Conservation (phyloP, 768 basidiomycete genomes). For the Tricholoma flavovirens region DNA sequence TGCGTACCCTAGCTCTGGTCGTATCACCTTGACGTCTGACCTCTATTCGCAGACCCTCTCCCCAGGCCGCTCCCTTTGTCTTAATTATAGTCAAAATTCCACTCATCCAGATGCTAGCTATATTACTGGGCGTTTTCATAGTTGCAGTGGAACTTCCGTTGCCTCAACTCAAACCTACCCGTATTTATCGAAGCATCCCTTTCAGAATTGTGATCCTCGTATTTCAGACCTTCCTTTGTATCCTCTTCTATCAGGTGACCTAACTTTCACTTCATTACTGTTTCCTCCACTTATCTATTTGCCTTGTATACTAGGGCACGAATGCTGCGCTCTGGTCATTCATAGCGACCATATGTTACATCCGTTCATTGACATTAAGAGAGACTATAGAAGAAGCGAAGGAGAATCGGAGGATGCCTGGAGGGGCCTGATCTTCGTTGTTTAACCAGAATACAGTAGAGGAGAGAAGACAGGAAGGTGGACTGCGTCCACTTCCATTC, state of each 20-base stretch:
- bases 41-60: slow-evolving; percentile 45
- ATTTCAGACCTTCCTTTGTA: slow-evolving; percentile 54
- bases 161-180: slow-evolving; percentile 46
- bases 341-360: slow-evolving; percentile 64
- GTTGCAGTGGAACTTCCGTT: slow-evolving; percentile 71
- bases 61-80: slow-evolving; percentile 57
- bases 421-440: slow-evolving; percentile 40
- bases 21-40: not conserved
- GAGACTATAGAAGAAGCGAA: slow-evolving; percentile 67
- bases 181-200: slow-evolving; percentile 61
- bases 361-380: slow-evolving; percentile 56
- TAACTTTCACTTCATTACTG: not conserved
- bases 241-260: slow-evolving; percentile 74
- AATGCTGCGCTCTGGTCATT: slow-evolving; percentile 79
- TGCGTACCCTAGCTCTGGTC: slow-evolving; percentile 31
- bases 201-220: slow-evolving; percentile 58
- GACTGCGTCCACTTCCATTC: slow-evolving; percentile 25
- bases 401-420: slow-evolving; percentile 53
- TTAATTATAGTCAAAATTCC: slow-evolving; percentile 73
- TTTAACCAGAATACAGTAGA: slow-evolving; percentile 5
- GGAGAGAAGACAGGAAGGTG: slow-evolving; percentile 12
- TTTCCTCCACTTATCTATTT: slow-evolving; percentile 3
- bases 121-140: slow-evolving; percentile 54
- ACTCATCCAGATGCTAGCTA: slow-evolving; percentile 62
- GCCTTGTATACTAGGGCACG: slow-evolving; percentile 53